Evolutionary conservation across 2,329 filamentous ascomycete species (phyloP), one percentile per base, ranked within the genome.

Genomic region (Dryadomyces quercivorus): DNA sequence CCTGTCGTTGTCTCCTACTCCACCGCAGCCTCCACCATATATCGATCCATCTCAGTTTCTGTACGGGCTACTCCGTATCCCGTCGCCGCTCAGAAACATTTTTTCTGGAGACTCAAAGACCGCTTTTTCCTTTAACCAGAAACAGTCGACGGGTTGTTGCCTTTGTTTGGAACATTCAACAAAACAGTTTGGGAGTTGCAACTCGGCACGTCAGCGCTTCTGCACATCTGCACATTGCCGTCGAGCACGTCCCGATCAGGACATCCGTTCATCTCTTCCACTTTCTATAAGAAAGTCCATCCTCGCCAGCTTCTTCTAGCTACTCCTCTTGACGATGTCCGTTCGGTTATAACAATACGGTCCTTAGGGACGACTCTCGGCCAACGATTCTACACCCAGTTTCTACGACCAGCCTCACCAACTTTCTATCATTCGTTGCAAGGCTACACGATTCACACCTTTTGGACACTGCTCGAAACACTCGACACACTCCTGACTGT

Each of bases 291-390:
- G 36, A 40, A 40, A 40, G 36, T 40, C 36, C 10, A 40, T 5
- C 26, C 12, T 3, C 22, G 9, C 20, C 36, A 36, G 48, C 48
- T 50, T 50, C 36, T 42, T 26, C 48, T 50, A 50, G 43, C 40
- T 50, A 44, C 47, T n/a, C 9, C 44, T 26, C 40, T 36, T 49
- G 56, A 67, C 61, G 31, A 67, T 67, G 65, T 54, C 54, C 51
- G 55, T 57, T 52, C 45, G 42, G 52, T 67, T 67, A 67, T 67
- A 67, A 61, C 64, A 59, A 53, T 53, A 63, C 69, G 62, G 71
- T 74, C 71, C 72, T 64, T 67, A 72, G 71, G 72, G 71, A 73
- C 71, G 67, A 67, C 59, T 56, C 43, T 57, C 26, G n/a, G 43
- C 43, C 31, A n/a, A 40, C 50, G 38, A 38, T 51, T 55, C 38